Conservation (phyloP, 2,329 filamentous ascomycete species). For the Thielaviopsis euricoi region DNA sequence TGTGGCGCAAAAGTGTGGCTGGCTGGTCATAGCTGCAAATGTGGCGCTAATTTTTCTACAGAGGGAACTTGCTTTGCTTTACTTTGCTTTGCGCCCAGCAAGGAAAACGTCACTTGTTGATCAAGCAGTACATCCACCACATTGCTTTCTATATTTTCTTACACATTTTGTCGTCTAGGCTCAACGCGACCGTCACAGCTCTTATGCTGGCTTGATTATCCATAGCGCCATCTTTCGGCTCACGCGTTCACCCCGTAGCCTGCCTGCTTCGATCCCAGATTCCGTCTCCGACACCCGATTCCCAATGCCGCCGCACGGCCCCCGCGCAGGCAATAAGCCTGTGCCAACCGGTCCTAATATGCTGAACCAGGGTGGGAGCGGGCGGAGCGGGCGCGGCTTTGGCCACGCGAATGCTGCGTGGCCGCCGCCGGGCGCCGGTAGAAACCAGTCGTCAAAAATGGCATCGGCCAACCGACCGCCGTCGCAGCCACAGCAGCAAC, state of each 20-base stretch:
- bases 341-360: slow-evolving; percentile 2
- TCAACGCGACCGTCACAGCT: neutral
- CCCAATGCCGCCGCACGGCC: slow-evolving; percentile 1
- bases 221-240: too few species aligned
- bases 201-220: neutral
- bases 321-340: slow-evolving; percentile 1
- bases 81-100: neutral
- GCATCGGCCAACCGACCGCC: neutral
- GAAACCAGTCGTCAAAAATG: too few species aligned
- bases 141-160: neutral
- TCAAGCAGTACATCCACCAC: neutral
- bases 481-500: neutral
- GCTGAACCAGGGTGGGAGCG: neutral
- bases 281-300: neutral
- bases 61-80: neutral
- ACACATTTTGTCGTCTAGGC: neutral
- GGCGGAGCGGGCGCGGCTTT: neutral
- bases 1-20: slow-evolving; percentile 2
- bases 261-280: neutral
- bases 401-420: neutral
- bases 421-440: neutral
- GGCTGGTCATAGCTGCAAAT: neutral
- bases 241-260: neutral
- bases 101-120: neutral
- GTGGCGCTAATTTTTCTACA: neutral